Evolutionary conservation across 345 rosid species (phyloP).

Genomic region (rapeseed (Brassica napus)): DNA sequence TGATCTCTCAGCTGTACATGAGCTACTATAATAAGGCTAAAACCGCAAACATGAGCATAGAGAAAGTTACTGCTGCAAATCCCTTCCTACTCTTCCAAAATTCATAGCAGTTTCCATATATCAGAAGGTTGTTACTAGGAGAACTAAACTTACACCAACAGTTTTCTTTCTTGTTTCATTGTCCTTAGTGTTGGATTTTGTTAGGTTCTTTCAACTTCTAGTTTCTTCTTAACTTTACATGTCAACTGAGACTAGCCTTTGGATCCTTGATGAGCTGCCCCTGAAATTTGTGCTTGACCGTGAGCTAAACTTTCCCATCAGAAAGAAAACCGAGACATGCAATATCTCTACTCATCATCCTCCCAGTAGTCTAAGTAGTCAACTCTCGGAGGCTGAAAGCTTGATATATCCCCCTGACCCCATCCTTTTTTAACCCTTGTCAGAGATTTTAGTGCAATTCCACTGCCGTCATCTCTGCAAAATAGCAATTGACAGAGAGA

Average conservation of each 20-base stretch:
- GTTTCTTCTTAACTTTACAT: conserved; percentile 13
- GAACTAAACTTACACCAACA: conserved; percentile 4
- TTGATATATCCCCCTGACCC: conserved; percentile 69
- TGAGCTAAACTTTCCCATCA: conserved; percentile 20
- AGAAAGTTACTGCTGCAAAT: conserved; percentile 9
- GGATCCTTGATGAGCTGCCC: conserved; percentile 18
- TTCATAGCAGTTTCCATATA: background rate
- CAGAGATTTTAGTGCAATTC: conserved; percentile 71
- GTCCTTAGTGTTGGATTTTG: background rate
- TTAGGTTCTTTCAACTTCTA: background rate
- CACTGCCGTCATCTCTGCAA: conserved; percentile 95
- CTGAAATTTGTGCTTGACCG: conserved; percentile 10
- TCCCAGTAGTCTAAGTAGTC: conserved; percentile 61
- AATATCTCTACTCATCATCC: conserved; percentile 34
- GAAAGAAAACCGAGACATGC: conserved; percentile 4
- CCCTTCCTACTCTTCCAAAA: conserved; percentile 13
- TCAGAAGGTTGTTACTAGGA: conserved; percentile 14
- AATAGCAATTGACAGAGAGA: conserved; percentile 28
- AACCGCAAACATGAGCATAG: background rate
- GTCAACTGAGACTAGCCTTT: conserved; percentile 4
- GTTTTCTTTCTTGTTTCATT: conserved; percentile 1
- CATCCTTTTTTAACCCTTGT: conserved; percentile 72
- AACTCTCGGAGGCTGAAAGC: conserved; percentile 53
- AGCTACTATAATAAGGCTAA: conserved; percentile 17
- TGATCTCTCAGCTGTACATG: background rate